phyloP scores from a whole-genome alignment of 2,329 filamentous ascomycete genomes.

The Penicillium sp. region DNA sequence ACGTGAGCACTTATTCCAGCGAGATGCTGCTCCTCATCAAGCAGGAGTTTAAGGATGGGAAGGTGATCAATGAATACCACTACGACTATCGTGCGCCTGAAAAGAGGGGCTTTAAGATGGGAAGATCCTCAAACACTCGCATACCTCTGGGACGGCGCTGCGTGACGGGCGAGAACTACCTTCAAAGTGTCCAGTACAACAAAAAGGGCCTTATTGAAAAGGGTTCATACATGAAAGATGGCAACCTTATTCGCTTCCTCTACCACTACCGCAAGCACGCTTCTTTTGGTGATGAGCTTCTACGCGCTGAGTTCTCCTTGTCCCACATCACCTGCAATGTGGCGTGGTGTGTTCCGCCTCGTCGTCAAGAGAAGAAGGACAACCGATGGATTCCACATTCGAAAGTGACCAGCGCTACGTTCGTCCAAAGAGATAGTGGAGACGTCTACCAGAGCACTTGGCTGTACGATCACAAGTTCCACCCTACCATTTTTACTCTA shows the following conservation, averaged over 20 bases:
- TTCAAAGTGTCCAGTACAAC: conserved; percentile 53
- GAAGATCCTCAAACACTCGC: conserved; percentile 27
- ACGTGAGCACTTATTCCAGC: conserved; percentile 49
- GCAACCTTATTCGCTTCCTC: conserved; percentile 54
- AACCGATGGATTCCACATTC: conserved; percentile 57
- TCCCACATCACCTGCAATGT: conserved; percentile 55
- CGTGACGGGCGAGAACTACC: conserved; percentile 44
- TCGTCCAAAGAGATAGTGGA: conserved; percentile 46
- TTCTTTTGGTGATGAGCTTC: conserved; percentile 54
- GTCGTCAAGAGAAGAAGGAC: conserved; percentile 50
- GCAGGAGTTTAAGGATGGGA: conserved; percentile 47
- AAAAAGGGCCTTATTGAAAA: conserved; percentile 52
- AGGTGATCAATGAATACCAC: conserved; percentile 47
- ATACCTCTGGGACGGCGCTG: conserved; percentile 49
- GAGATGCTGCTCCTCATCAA: conserved; percentile 46
- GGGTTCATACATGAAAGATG: conserved; percentile 54
- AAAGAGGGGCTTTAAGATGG: conserved; percentile 27
- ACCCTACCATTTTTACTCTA: conserved; percentile 47
- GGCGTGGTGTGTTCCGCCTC: conserved; percentile 54
- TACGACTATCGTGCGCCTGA: conserved; percentile 45
- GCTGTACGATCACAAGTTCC: conserved; percentile 51
- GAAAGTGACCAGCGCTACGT: conserved; percentile 55
- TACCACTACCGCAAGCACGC: conserved; percentile 56
- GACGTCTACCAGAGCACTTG: conserved; percentile 54
- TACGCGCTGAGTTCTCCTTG: conserved; percentile 55